Percentiles rank a stretch among this genome's conserved stretches.
phyloP scores from a whole-genome alignment of 73 alveolate species.

The Paramecium primaurelia region DNA sequence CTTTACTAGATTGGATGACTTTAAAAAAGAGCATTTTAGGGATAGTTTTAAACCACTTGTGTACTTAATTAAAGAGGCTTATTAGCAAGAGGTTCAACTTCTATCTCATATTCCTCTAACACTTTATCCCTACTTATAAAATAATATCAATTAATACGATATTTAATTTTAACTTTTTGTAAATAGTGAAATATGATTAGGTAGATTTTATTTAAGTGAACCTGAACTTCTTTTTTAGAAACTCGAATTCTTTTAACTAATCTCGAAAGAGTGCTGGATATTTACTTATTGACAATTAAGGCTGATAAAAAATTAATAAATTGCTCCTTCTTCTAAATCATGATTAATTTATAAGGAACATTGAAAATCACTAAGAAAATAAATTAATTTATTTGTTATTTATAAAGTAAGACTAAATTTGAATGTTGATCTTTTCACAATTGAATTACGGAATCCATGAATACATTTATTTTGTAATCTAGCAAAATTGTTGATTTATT shows the following conservation, averaged over 20 bases:
- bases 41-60: background rate
- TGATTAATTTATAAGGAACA: background rate
- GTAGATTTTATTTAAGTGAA: background rate
- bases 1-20: background rate
- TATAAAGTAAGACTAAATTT: background rate
- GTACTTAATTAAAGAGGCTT: slow-evolving; percentile 10
- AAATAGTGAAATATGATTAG: background rate
- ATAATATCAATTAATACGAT: background rate
- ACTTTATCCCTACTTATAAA: background rate
- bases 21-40: background rate
- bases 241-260: background rate
- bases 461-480: background rate
- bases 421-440: background rate
- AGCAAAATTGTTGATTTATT: background rate
- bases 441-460: background rate
- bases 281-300: background rate
- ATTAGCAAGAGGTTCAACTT: background rate
- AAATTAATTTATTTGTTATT: background rate
- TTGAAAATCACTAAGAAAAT: background rate
- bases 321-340: background rate
- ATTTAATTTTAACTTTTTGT: background rate
- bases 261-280: background rate
- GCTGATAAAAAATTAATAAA: background rate
- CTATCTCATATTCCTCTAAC: background rate
- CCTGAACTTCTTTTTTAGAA: background rate